These are phyloP conservation scores for Paramecium primaurelia DNA, from an alignment of 73 alveolate genomes.

Conservation along the genomic window DNA sequence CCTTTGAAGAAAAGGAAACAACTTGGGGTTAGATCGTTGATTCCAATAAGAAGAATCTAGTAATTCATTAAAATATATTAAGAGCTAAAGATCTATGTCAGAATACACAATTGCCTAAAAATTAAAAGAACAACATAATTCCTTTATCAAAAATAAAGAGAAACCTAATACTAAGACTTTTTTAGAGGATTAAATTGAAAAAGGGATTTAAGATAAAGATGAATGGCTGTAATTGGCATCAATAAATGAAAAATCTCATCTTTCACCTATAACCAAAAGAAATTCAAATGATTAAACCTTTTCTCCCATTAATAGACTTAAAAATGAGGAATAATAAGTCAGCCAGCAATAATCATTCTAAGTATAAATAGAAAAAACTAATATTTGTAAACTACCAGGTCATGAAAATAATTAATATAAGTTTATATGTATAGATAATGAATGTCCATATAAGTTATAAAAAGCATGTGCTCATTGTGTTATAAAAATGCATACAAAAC, in stretches of 20 bases:
- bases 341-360: not conserved
- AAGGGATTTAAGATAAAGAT: not conserved
- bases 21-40: conserved; percentile 38
- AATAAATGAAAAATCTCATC: not conserved
- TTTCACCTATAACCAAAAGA: not conserved
- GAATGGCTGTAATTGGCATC: conserved; percentile 28
- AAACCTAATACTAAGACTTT: not conserved
- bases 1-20: not conserved
- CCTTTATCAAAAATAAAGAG: not conserved
- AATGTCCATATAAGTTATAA: conserved; percentile 2
- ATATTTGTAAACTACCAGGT: conserved; percentile 21
- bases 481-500: conserved; percentile 29
- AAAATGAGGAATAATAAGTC: not conserved
- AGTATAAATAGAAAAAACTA: not conserved
- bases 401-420: conserved; percentile 34
- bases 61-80: not conserved
- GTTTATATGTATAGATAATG: not conserved
- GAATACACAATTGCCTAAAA: not conserved
- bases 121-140: conserved; percentile 5
- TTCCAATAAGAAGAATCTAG: conserved; percentile 3
- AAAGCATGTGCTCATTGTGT: conserved; percentile 56
- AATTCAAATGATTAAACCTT: not conserved
- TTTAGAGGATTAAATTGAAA: not conserved
- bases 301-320: conserved; percentile 5
- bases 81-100: conserved; percentile 14